Conservation (phyloP, 441 rosid species). For the Populus hybrid region DNA sequence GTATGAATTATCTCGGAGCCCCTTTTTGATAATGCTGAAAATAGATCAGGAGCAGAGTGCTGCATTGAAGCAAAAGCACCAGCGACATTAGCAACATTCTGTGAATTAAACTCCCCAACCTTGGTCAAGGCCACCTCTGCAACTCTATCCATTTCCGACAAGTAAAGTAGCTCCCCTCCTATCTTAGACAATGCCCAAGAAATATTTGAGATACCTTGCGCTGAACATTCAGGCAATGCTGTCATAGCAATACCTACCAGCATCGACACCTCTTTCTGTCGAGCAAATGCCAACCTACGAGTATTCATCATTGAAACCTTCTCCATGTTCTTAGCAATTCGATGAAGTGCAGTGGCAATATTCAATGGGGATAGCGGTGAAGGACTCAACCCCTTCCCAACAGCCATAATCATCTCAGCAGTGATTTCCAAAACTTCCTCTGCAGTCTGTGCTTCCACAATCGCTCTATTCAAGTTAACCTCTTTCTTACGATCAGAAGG, state of each 20-base stretch:
- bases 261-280: constrained; percentile 92
- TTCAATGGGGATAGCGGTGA: constrained; percentile 84
- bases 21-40: constrained; percentile 60
- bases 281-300: constrained; percentile 71
- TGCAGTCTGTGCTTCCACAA: constrained; percentile 80
- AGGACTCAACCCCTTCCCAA: constrained; percentile 88
- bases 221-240: constrained; percentile 81
- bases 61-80: constrained; percentile 92
- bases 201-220: constrained; percentile 91
- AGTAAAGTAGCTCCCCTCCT: constrained; percentile 82
- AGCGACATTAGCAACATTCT: constrained; percentile 87
- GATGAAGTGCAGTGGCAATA: constrained; percentile 84
- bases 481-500: constrained; percentile 80
- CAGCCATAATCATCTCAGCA: constrained; percentile 77
- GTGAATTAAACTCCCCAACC: constrained; percentile 73
- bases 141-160: constrained; percentile 95
- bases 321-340: constrained; percentile 97
- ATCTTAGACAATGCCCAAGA: constrained; percentile 93
- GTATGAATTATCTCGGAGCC: constrained; percentile 52
- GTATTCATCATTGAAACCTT: constrained; percentile 71
- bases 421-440: constrained; percentile 75
- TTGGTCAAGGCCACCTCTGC: constrained; percentile 81
- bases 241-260: constrained; percentile 85
- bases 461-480: constrained; percentile 65
- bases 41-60: constrained; percentile 76